phyloP scores from a whole-genome alignment of 768 basidiomycete species.

The Boletus rubropictus region DNA sequence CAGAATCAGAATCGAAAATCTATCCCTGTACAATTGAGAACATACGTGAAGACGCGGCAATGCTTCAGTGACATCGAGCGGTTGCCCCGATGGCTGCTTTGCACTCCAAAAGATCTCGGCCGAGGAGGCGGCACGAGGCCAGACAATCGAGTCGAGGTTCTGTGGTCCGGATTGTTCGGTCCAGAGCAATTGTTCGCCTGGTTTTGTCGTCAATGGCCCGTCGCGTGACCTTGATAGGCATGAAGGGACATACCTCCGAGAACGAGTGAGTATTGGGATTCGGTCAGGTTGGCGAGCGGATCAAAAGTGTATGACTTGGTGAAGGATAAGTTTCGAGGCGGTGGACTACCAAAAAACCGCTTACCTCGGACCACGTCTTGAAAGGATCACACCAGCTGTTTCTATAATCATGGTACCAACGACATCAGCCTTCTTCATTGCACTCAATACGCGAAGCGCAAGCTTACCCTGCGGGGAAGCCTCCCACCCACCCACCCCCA shows the following conservation, averaged over 20 bases:
- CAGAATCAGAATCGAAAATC: not conserved
- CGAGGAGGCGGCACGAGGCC: slow-evolving; percentile 44
- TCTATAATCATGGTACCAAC: slow-evolving; percentile 10
- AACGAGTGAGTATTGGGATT: slow-evolving; percentile 33
- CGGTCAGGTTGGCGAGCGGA: slow-evolving; percentile 40
- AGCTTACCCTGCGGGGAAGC: slow-evolving; percentile 27
- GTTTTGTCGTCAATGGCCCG: slow-evolving; percentile 1
- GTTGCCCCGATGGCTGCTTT: slow-evolving; percentile 29
- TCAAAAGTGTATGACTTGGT: slow-evolving; percentile 44
- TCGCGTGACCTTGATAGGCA: not conserved
- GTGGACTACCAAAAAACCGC: slow-evolving; percentile 2
- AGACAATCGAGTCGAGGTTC: slow-evolving; percentile 29
- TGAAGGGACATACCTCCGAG: slow-evolving; percentile 27
- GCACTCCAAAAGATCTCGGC: slow-evolving; percentile 55
- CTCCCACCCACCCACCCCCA: slow-evolving; percentile 42
- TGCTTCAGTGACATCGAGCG: slow-evolving; percentile 35
- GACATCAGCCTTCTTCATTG: not conserved
- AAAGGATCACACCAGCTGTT: slow-evolving; percentile 48
- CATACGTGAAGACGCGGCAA: slow-evolving; percentile 45
- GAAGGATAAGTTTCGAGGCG: slow-evolving; percentile 7
- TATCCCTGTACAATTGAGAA: not conserved
- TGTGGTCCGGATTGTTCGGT: slow-evolving; percentile 40
- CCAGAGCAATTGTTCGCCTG: slow-evolving; percentile 41
- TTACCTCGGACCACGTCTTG: slow-evolving; percentile 47
- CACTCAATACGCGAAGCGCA: not conserved